These are phyloP conservation scores for Pythium diclinum DNA, from an alignment of 352 stramenopile species.

Conservation along the genomic window DNA sequence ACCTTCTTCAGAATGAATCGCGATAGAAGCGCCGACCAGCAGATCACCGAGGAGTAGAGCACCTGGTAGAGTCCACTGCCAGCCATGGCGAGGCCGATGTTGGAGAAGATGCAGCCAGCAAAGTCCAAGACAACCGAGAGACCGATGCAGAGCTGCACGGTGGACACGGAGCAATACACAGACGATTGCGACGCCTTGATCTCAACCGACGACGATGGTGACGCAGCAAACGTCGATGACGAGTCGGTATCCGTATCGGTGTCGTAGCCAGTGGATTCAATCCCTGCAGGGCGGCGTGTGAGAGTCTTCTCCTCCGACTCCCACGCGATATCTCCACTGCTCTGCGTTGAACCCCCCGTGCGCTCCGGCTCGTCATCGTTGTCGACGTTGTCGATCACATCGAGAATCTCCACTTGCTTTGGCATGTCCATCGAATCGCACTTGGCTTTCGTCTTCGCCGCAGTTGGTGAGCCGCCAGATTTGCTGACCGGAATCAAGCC, in stretches of 20 bases:
- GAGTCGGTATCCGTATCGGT: constrained; percentile 20
- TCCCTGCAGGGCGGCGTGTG: constrained; percentile 33
- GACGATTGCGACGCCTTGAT: constrained; percentile 22
- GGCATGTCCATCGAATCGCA: not conserved
- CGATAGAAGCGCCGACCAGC: constrained; percentile 82
- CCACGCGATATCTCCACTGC: not conserved
- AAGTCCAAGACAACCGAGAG: constrained; percentile 80
- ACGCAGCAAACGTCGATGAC: not conserved
- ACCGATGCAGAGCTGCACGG: constrained; percentile 59
- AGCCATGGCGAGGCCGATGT: constrained; percentile 77
- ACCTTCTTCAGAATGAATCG: constrained; percentile 73
- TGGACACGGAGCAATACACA: constrained; percentile 45
- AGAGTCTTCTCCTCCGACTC: constrained; percentile 41
- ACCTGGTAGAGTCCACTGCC: constrained; percentile 82
- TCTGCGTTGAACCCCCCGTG: constrained; percentile 2
- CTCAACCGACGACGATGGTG: constrained; percentile 1
- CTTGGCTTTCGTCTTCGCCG: not conserved
- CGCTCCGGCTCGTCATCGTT: constrained; percentile 22
- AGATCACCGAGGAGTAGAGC: constrained; percentile 85
- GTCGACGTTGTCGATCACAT: constrained; percentile 14
- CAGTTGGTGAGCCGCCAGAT: not conserved
- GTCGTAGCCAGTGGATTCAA: constrained; percentile 23
- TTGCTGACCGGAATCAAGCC: constrained; percentile 48
- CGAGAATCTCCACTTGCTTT: constrained; percentile 3
- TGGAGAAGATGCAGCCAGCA: constrained; percentile 82